Evolutionary conservation across 2,329 filamentous ascomycete genomes (phyloP).

Genomic region (Diaporthe ilicicola): DNA sequence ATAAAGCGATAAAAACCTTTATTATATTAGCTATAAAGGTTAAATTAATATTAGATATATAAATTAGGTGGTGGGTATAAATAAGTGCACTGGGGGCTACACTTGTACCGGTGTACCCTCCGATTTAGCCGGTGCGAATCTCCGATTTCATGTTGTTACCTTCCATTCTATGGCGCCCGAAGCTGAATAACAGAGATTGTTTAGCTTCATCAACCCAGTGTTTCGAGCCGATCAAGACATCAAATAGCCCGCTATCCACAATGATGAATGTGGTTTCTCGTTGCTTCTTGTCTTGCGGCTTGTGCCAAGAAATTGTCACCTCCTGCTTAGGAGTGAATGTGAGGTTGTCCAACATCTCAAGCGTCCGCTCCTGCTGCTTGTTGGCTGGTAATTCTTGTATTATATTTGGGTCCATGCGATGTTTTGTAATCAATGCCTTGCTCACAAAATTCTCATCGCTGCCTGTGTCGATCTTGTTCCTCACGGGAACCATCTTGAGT

Average conservation of each 20-base stretch:
- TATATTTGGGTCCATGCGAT: background rate
- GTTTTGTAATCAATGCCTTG: background rate
- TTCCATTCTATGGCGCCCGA: background rate
- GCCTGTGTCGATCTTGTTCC: background rate
- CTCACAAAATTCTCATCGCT: background rate
- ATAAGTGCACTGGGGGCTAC: too few species aligned
- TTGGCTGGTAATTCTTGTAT: background rate
- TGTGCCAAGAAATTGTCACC: background rate
- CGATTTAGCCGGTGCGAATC: too few species aligned
- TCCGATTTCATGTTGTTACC: too few species aligned
- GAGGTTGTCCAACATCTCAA: background rate
- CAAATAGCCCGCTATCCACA: background rate
- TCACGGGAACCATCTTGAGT: background rate
- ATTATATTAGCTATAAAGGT: too few species aligned
- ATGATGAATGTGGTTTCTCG: background rate
- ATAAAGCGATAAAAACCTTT: too few species aligned
- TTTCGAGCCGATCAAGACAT: background rate
- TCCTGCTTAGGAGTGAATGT: background rate
- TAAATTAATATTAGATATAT: too few species aligned
- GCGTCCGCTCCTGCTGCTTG: background rate
- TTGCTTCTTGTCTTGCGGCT: background rate
- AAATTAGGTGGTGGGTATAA: too few species aligned
- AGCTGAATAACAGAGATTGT: background rate
- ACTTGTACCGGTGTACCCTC: too few species aligned
- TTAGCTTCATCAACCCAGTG: background rate